Percentiles rank a stretch among this genome's conserved stretches.
phyloP scores from a whole-genome alignment of 1,139 yeast species.

The Kurtzmaniella quercitrusa region DNA sequence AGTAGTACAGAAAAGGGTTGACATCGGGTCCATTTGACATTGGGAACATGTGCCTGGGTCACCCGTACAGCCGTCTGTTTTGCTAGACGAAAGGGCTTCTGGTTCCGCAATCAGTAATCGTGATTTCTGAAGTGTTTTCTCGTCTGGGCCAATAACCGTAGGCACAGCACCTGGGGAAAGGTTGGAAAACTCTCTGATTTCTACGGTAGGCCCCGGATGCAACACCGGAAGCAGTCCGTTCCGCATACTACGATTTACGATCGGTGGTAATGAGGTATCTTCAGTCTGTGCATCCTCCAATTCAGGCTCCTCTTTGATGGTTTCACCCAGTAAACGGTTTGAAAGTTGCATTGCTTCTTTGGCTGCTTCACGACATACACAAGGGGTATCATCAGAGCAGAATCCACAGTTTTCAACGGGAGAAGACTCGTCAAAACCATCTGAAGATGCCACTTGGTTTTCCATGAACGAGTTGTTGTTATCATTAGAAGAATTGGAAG shows the following conservation, averaged over 20 bases:
- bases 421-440: conserved; percentile 35
- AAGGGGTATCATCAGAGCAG: conserved; percentile 88
- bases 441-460: background rate
- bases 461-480: conserved; percentile 7
- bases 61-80: conserved; percentile 63
- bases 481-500: background rate
- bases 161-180: conserved; percentile 42
- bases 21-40: conserved; percentile 85
- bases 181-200: conserved; percentile 42
- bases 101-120: conserved; percentile 5
- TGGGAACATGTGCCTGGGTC: conserved; percentile 84
- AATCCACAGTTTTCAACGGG: conserved; percentile 86
- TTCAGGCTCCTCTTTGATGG: conserved; percentile 11
- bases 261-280: conserved; percentile 33
- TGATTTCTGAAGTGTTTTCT: conserved; percentile 6
- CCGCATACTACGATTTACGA: conserved; percentile 22
- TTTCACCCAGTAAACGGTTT: conserved; percentile 15
- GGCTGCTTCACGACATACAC: conserved; percentile 86
- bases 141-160: conserved; percentile 24
- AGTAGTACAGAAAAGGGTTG: conserved; percentile 82
- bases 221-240: conserved; percentile 50
- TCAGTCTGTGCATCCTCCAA: conserved; percentile 14
- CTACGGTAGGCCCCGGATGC: conserved; percentile 66
- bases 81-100: conserved; percentile 8
- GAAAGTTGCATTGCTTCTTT: conserved; percentile 47